Evolutionary conservation across 2,329 filamentous ascomycete genomes (phyloP).

Genomic region (Alternaria brassicae): DNA sequence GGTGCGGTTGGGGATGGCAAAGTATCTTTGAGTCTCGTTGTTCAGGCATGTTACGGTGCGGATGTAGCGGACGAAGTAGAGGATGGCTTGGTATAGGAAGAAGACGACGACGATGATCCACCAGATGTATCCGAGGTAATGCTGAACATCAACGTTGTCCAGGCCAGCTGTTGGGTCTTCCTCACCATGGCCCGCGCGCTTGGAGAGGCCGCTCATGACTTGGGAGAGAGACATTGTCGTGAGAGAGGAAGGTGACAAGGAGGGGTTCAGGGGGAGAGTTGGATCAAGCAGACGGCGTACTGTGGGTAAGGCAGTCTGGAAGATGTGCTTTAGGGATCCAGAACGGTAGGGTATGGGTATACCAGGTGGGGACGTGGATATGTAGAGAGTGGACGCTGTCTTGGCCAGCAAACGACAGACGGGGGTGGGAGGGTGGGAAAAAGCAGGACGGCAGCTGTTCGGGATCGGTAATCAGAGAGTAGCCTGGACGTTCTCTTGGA

Average conservation of each 20-base stretch:
- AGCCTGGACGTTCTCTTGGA: conserved; percentile 16
- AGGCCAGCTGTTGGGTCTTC: conserved; percentile 38
- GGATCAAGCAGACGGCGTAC: background rate
- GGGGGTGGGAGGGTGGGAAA: conserved; percentile 29
- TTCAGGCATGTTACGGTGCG: conserved; percentile 77
- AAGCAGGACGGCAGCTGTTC: conserved; percentile 17
- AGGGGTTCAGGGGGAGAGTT: background rate
- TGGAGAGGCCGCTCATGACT: conserved; percentile 23
- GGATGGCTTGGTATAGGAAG: conserved; percentile 70
- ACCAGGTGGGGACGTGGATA: conserved; percentile 29
- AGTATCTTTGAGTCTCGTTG: conserved; percentile 82
- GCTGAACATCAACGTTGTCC: conserved; percentile 46
- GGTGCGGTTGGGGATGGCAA: conserved; percentile 66
- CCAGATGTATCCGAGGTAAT: conserved; percentile 56
- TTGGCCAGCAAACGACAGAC: conserved; percentile 51
- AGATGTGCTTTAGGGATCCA: conserved; percentile 31
- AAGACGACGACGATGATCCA: conserved; percentile 68
- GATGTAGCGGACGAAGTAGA: conserved; percentile 70
- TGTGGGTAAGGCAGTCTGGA: conserved; percentile 24
- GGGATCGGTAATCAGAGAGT: conserved; percentile 11
- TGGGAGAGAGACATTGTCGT: conserved; percentile 37
- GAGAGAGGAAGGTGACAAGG: conserved; percentile 1
- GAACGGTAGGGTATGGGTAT: conserved; percentile 25
- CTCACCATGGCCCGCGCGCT: conserved; percentile 30
- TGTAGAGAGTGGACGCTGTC: conserved; percentile 45